Evolutionary conservation across 2,329 filamentous ascomycete species (phyloP).

Genomic region (Aspergillus novofumigatus): DNA sequence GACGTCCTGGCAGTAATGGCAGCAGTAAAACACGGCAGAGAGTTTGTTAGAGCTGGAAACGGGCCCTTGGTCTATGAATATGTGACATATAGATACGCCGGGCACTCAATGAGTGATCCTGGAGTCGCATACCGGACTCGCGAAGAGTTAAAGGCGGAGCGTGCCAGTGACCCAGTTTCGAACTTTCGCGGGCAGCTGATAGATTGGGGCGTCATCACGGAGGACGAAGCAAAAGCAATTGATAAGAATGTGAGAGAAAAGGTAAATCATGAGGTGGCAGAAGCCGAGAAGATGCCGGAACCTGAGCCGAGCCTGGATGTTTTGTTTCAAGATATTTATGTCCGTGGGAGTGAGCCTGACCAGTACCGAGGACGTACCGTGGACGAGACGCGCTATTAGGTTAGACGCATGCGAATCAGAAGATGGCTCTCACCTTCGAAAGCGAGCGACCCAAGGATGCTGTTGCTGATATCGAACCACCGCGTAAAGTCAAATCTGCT

Average conservation of each 20-base stretch:
- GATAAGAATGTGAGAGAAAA: conserved; percentile 83
- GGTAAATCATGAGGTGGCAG: conserved; percentile 81
- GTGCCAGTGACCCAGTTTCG: conserved; percentile 89
- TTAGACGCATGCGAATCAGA: neutral
- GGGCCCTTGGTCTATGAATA: conserved; percentile 94
- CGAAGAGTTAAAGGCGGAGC: conserved; percentile 96
- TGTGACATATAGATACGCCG: conserved; percentile 95
- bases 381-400: conserved; percentile 81
- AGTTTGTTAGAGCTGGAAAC: conserved; percentile 73
- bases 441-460: neutral
- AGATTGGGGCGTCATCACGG: conserved; percentile 81
- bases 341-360: conserved; percentile 73
- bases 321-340: conserved; percentile 92
- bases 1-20: conserved; percentile 95
- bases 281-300: conserved; percentile 77
- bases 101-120: conserved; percentile 98
- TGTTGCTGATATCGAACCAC: neutral
- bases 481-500: neutral
- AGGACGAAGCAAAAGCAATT: conserved; percentile 88
- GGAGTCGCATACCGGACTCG: conserved; percentile 96
- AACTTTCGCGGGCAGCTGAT: conserved; percentile 93
- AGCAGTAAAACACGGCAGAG: conserved; percentile 84
- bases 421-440: neutral
- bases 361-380: conserved; percentile 79
- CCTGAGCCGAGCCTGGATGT: conserved; percentile 75